These are phyloP conservation scores for Leptographium wingfieldii DNA, from an alignment of 2,329 filamentous ascomycete species.

Conservation along the genomic window DNA sequence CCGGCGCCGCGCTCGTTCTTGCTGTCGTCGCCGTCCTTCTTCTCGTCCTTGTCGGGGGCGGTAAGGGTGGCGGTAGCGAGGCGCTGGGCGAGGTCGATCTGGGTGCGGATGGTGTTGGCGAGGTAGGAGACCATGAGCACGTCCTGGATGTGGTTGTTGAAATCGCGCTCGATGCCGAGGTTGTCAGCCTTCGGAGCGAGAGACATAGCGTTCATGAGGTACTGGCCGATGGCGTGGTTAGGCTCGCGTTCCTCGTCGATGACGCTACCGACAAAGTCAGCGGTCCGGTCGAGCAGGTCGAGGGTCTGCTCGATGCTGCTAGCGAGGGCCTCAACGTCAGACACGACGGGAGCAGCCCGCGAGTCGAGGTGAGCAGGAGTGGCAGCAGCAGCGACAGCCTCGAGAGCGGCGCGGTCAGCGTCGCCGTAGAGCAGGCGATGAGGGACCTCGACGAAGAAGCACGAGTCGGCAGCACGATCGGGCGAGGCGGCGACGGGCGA, in stretches of 20 bases:
- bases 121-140: slow-evolving; percentile 97
- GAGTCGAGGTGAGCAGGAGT: slow-evolving; percentile 69
- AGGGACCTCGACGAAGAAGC: slow-evolving; percentile 93
- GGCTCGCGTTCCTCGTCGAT: slow-evolving; percentile 87
- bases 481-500: slow-evolving; percentile 89
- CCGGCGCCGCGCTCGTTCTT: slow-evolving; percentile 32
- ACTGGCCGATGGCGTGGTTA: slow-evolving; percentile 85
- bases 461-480: slow-evolving; percentile 90
- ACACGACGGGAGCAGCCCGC: slow-evolving; percentile 59
- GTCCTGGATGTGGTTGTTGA: slow-evolving; percentile 99
- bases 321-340: slow-evolving; percentile 83
- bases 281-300: slow-evolving; percentile 79
- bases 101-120: slow-evolving; percentile 95
- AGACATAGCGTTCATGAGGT: slow-evolving; percentile 84
- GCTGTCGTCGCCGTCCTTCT: slow-evolving; percentile 19
- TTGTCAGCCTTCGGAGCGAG: slow-evolving; percentile 90
- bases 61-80: slow-evolving; percentile 64
- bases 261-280: slow-evolving; percentile 83
- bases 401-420: slow-evolving; percentile 51
- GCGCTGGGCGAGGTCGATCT: slow-evolving; percentile 95
- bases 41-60: slow-evolving; percentile 28
- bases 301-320: slow-evolving; percentile 78
- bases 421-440: slow-evolving; percentile 80
- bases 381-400: slow-evolving; percentile 51
- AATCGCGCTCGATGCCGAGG: slow-evolving; percentile 86